These are phyloP conservation scores for Rutidosis leptorrhynchoides DNA, from an alignment of 129 eudicot species.

Conservation along the genomic window DNA sequence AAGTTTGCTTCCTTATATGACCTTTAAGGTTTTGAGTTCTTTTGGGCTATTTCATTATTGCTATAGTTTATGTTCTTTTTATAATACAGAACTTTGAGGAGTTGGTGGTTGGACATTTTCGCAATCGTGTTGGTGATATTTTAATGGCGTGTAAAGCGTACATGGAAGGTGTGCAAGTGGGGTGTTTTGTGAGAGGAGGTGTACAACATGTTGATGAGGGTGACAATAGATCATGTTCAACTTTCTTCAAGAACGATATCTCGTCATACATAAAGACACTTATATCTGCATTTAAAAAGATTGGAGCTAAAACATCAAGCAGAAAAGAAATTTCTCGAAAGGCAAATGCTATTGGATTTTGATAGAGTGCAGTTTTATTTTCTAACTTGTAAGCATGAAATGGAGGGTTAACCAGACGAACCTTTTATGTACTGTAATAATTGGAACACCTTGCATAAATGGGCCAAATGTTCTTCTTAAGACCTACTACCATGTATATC, in stretches of 20 bases:
- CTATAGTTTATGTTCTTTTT: background rate
- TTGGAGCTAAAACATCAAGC: constrained; percentile 4
- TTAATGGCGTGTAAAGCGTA: background rate
- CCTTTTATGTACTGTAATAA: no score
- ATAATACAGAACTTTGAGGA: background rate
- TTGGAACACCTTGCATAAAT: no score
- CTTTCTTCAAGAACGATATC: background rate
- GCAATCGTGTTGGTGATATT: background rate
- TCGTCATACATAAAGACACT: background rate
- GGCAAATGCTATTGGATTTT: no score
- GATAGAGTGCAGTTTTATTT: no score
- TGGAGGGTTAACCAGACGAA: no score
- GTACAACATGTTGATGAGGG: background rate
- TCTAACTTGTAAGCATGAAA: no score
- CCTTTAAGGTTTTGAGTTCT: background rate
- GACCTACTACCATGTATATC: no score
- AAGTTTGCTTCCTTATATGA: background rate
- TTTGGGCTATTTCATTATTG: background rate
- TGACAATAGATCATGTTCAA: background rate
- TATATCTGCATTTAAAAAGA: background rate
- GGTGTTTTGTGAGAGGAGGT: constrained; percentile 1
- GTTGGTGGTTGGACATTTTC: background rate
- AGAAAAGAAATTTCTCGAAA: no score
- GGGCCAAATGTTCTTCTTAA: no score
- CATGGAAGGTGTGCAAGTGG: background rate